A percentile compares a stretch with the other conserved stretches of the same genome.
These are phyloP conservation scores for Hypoxylon sp. DNA, from an alignment of 2,329 filamentous ascomycete species.

Conservation along the genomic window DNA sequence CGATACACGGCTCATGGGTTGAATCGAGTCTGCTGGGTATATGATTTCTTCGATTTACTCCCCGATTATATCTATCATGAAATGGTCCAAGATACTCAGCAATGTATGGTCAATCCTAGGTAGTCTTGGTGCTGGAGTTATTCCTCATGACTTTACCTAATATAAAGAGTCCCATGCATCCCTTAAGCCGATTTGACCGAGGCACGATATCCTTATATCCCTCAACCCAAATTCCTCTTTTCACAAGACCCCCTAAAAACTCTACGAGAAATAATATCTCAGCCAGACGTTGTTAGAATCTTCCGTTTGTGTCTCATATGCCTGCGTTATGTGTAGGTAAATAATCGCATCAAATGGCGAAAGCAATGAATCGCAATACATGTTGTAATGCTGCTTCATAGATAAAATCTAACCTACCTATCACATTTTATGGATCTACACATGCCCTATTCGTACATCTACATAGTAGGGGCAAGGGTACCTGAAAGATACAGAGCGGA, in stretches of 20 bases:
- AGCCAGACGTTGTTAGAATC: not conserved
- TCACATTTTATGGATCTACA: slow-evolving; percentile 3
- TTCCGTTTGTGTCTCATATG: not conserved
- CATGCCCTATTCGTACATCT: not conserved
- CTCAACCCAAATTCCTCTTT: slow-evolving; percentile 3
- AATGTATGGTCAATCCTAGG: not conserved
- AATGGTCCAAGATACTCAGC: slow-evolving; percentile 4
- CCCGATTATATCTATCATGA: not conserved
- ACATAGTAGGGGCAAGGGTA: not conserved
- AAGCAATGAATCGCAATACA: not conserved
- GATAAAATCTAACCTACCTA: not conserved
- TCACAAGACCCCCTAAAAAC: not conserved
- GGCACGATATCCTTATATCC: slow-evolving; percentile 17
- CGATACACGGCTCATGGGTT: not conserved
- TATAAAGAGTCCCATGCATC: slow-evolving; percentile 21
- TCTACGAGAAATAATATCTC: not conserved
- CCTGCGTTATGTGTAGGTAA: not conserved
- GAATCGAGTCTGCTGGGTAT: not conserved
- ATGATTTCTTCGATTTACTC: not conserved
- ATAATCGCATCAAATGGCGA: not conserved
- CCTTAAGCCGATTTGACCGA: slow-evolving; percentile 37
- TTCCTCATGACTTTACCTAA: slow-evolving; percentile 2
- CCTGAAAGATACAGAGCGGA: not conserved
- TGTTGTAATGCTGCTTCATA: not conserved
- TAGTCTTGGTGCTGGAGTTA: not conserved